Evolutionary conservation across 306 rosid species (phyloP), one percentile per base, ranked within the genome.

Genomic region (Sicyos baderoa): DNA sequence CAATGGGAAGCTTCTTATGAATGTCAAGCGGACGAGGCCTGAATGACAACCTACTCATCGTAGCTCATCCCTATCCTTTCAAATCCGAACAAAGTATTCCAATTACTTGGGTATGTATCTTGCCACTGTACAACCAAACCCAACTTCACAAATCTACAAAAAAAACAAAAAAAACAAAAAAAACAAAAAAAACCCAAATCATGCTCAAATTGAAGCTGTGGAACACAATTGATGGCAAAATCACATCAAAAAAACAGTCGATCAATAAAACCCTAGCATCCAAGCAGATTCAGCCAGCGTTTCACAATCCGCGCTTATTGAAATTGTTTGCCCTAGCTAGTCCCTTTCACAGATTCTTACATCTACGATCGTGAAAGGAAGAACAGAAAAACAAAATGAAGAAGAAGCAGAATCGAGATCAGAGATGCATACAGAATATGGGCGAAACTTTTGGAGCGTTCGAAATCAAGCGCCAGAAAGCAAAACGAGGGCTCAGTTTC

Each of bases 21-120:
- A 84, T 81, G 76, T 84, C 88, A 51, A 81, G 79, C 11, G 88
- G 88, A 47, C 88, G 88, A 71, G 88, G 88, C 66, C 88, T 68
- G 47, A 84, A 81, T 27, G 88, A 81, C 16, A 81, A 79, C 75
- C 88, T 79, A 82, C 88, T 84, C 88, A 84, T 84, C 71, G 49
- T 48, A 70, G 60, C 45, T 76, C 78, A 72, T 76, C 60, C 27
- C 54, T 17, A 3, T 70, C 48, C 29, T 63, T 40, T 21, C 11
- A 53, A 65, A 21, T 44, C 53, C 70, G 42, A 60, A 32, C 4
- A 3, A 29, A 29, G 47, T 3, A 60, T 9, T 60, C 11, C 42
- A 59, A 21, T 54, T 19, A 19, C 59, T 54, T 54, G 13, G 58
- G 19, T 48, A 4, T 5, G 16, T 25, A 58, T 27, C 64, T 58